Evolutionary conservation across 768 basidiomycete species (phyloP).

Genomic region (Kwoniella sp.): DNA sequence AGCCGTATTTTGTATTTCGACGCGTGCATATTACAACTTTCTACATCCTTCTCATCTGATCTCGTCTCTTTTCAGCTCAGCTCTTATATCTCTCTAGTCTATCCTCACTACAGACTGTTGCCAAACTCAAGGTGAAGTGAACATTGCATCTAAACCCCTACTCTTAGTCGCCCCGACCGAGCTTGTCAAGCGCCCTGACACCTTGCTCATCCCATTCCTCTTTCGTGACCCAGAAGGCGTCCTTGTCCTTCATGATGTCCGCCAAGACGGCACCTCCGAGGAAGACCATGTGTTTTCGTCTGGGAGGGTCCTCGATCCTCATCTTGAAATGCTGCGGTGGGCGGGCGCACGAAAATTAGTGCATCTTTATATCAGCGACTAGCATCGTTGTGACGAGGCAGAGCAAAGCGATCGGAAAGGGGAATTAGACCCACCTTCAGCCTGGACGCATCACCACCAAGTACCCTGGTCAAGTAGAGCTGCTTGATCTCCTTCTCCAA

Average conservation of each 20-base stretch:
- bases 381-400: too few relatives aligned
- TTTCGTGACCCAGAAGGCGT: constrained; percentile 92
- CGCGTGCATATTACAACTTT: too few relatives aligned
- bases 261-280: constrained; percentile 97
- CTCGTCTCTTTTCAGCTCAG: neutral
- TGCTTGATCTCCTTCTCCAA: constrained; percentile 99
- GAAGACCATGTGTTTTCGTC: constrained; percentile 99
- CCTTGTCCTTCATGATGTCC: constrained; percentile 94
- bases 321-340: constrained; percentile 93
- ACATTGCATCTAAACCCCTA: too few relatives aligned
- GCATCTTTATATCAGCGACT: neutral
- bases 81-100: constrained; percentile 5
- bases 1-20: too few relatives aligned
- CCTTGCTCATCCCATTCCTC: constrained; percentile 97
- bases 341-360: neutral
- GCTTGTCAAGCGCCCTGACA: constrained; percentile 75
- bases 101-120: neutral
- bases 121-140: too few relatives aligned
- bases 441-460: constrained; percentile 77
- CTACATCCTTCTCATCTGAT: neutral
- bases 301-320: constrained; percentile 94
- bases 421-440: constrained; percentile 69
- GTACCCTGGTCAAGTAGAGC: constrained; percentile 87
- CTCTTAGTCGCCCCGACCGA: constrained; percentile 66
- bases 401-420: too few relatives aligned